These are phyloP conservation scores for Bauhinia variegata DNA, from an alignment of 306 rosid genomes.

Conservation along the genomic window DNA sequence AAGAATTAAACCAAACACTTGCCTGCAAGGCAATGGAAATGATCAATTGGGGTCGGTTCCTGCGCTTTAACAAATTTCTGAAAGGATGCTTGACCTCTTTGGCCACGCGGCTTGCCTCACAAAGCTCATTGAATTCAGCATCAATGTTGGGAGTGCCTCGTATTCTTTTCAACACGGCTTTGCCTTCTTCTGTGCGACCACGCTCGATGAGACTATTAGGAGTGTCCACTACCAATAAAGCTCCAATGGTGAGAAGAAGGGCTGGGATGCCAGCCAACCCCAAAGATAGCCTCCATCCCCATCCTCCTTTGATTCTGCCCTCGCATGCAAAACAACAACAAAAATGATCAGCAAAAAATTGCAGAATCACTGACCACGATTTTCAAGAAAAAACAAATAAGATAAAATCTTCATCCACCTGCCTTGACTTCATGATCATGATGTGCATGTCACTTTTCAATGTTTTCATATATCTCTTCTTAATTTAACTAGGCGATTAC, in stretches of 20 bases:
- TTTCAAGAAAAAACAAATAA: too few relatives aligned
- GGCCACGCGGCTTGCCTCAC: conserved; percentile 76
- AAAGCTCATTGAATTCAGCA: conserved; percentile 75
- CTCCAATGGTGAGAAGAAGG: conserved; percentile 67
- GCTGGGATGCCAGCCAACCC: conserved; percentile 90
- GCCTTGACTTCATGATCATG: too few relatives aligned
- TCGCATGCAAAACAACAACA: conserved; percentile 8
- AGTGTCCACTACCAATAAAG: conserved; percentile 80
- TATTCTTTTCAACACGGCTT: conserved; percentile 58
- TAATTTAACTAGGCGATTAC: too few relatives aligned
- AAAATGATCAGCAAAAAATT: background rate
- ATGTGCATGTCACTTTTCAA: too few relatives aligned
- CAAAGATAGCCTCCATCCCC: conserved; percentile 94
- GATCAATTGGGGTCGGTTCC: conserved; percentile 73
- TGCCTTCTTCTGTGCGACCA: conserved; percentile 82
- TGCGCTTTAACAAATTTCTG: conserved; percentile 62
- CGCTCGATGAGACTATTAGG: conserved; percentile 88
- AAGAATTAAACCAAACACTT: too few relatives aligned
- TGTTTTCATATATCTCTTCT: background rate
- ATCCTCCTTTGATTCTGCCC: conserved; percentile 70
- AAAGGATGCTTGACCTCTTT: conserved; percentile 77
- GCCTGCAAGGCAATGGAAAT: conserved; percentile 78
- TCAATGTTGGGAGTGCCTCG: conserved; percentile 76
- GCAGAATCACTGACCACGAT: too few relatives aligned
- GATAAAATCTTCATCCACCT: too few relatives aligned